Evolutionary conservation across 257 asterid genomes (phyloP).

Genomic region (Cordia subcordata): DNA sequence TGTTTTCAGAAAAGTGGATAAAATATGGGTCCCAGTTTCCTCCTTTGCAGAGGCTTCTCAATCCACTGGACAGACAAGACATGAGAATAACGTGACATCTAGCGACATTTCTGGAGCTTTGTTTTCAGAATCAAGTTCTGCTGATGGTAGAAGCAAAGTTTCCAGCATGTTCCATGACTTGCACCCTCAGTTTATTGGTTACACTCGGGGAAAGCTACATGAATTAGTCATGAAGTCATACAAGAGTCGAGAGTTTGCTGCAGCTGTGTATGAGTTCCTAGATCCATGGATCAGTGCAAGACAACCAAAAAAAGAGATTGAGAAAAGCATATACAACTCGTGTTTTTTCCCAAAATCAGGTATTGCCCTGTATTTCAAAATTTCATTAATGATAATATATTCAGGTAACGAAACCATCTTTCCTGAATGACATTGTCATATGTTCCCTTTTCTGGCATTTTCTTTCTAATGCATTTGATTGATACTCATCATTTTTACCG

Average conservation of each 20-base stretch:
- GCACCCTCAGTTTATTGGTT: slow-evolving; percentile 94
- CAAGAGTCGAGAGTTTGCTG: slow-evolving; percentile 96
- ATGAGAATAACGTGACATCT: slow-evolving; percentile 26
- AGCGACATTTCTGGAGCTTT: neutral
- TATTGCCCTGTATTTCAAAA: slow-evolving; percentile 12
- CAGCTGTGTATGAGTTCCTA: slow-evolving; percentile 94
- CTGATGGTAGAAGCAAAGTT: slow-evolving; percentile 20
- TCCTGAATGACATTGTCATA: too few species aligned
- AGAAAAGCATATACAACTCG: slow-evolving; percentile 9
- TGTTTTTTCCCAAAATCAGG: slow-evolving; percentile 47
- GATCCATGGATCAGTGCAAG: slow-evolving; percentile 97
- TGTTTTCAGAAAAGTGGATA: slow-evolving; percentile 76
- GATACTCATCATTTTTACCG: too few species aligned
- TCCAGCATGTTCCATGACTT: slow-evolving; percentile 55
- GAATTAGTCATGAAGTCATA: slow-evolving; percentile 96
- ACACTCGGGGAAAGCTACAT: slow-evolving; percentile 91
- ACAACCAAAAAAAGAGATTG: slow-evolving; percentile 87
- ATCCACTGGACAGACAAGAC: slow-evolving; percentile 25
- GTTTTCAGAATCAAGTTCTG: neutral
- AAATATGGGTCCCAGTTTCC: slow-evolving; percentile 84
- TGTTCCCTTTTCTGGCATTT: too few species aligned
- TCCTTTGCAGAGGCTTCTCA: slow-evolving; percentile 31
- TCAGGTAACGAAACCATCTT: too few species aligned
- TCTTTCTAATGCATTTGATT: too few species aligned
- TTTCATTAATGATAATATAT: too few species aligned